A percentile compares a stretch with the other conserved stretches of the same genome.
Conservation (phyloP, 495 filamentous ascomycete genomes). For the Penicillium ochrochloron region DNA sequence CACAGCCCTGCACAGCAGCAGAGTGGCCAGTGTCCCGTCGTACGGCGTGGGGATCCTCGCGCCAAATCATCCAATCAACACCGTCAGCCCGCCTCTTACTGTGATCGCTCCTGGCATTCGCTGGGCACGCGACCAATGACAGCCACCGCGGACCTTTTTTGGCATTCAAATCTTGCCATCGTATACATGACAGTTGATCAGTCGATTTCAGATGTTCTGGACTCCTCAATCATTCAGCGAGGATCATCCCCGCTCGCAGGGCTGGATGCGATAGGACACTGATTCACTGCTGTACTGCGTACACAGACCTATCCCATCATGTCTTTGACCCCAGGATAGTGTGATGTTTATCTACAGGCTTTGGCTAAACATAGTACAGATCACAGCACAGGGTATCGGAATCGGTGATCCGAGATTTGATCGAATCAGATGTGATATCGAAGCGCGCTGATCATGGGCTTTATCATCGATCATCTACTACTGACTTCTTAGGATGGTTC, state of each 20-base stretch:
- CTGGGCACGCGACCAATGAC: slow-evolving; percentile 24
- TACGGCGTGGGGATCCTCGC: slow-evolving; percentile 18
- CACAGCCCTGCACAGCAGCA: not conserved
- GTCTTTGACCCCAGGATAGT: not conserved
- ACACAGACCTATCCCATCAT: slow-evolving; percentile 2
- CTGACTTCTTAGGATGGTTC: not conserved
- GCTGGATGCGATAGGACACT: not conserved
- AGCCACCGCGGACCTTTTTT: slow-evolving; percentile 16
- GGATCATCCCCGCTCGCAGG: slow-evolving; percentile 1
- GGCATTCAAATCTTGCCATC: not conserved
- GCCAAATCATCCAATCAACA: slow-evolving; percentile 32
- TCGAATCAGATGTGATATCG: not conserved
- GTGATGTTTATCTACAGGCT: not conserved
- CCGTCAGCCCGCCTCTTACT: slow-evolving; percentile 10
- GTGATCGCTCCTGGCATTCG: slow-evolving; percentile 34
- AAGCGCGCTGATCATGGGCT: not conserved
- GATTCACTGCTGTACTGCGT: not conserved
- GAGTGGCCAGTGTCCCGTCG: slow-evolving; percentile 11
- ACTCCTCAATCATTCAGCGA: slow-evolving; percentile 2
- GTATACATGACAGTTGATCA: slow-evolving; percentile 16
- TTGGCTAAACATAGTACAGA: not conserved
- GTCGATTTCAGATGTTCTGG: not conserved
- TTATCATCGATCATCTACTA: not conserved
- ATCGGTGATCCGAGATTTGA: not conserved
- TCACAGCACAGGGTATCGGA: not conserved